Evolutionary conservation across 2,329 filamentous ascomycete genomes (phyloP).

Genomic region (Xylaria sp.): DNA sequence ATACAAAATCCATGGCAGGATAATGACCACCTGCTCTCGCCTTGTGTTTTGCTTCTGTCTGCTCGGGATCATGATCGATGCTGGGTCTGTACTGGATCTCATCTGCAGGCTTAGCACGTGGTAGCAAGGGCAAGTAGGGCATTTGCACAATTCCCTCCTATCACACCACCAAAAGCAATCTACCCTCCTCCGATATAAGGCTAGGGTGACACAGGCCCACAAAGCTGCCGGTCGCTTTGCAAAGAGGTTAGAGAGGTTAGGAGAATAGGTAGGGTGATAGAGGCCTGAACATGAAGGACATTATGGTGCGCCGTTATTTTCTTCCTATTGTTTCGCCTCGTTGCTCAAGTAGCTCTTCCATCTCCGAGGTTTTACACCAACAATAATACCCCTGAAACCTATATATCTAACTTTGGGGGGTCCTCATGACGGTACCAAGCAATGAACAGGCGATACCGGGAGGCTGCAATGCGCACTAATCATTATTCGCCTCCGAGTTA

Average conservation of each 20-base stretch:
- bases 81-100: slow-evolving; percentile 1
- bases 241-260: not conserved
- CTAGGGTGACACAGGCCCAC: not conserved
- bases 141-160: slow-evolving; percentile 10
- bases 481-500: not conserved
- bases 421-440: too few species aligned
- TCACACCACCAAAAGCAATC: slow-evolving; percentile 6
- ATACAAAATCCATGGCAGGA: not conserved
- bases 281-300: not conserved
- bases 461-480: not conserved
- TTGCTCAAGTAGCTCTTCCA: not conserved
- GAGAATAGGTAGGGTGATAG: not conserved
- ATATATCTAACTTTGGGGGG: too few species aligned
- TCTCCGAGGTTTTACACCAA: not conserved
- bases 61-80: not conserved
- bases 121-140: slow-evolving; percentile 24
- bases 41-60: not conserved
- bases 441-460: not conserved
- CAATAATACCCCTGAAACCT: not conserved
- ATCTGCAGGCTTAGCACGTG: slow-evolving; percentile 34
- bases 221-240: not conserved
- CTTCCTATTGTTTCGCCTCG: not conserved
- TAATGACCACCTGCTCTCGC: not conserved
- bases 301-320: not conserved
- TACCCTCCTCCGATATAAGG: not conserved